phyloP scores from a whole-genome alignment of 257 asterid genomes.

The Eucommia ulmoides region DNA sequence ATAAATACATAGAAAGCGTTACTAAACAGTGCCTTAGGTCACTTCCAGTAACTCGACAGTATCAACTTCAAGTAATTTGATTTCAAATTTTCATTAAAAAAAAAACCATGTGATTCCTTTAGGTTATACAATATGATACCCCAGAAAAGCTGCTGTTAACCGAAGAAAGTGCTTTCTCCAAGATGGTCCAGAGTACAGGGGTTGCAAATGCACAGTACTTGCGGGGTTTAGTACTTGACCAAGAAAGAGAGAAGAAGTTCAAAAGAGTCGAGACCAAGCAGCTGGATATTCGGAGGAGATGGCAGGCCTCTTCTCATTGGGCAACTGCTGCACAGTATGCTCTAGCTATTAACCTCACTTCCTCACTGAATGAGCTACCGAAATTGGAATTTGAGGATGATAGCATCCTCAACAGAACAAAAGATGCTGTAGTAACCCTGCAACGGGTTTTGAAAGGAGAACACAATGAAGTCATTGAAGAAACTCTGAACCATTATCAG shows the following conservation, averaged over 20 bases:
- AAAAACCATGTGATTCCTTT: no score
- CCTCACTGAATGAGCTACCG: conserved; percentile 74
- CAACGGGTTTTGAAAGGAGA: conserved; percentile 89
- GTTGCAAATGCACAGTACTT: conserved; percentile 84
- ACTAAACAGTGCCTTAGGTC: no score
- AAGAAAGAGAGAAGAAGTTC: conserved; percentile 19
- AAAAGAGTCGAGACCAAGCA: conserved; percentile 22
- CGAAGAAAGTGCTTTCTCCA: conserved; percentile 77
- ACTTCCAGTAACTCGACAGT: no score
- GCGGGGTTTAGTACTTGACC: conserved; percentile 54
- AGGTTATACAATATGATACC: conserved; percentile 76
- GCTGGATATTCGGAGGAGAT: conserved; percentile 62
- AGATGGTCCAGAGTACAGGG: conserved; percentile 96
- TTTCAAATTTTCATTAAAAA: no score
- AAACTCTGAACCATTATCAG: conserved; percentile 53
- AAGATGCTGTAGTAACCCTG: conserved; percentile 80
- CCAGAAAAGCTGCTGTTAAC: conserved; percentile 59
- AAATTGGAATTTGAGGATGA: conserved; percentile 52
- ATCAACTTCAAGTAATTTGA: no score
- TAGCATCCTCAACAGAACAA: conserved; percentile 57
- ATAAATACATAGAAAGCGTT: no score
- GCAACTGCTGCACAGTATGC: conserved; percentile 92
- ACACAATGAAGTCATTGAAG: conserved; percentile 63
- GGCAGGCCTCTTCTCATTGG: conserved; percentile 95
- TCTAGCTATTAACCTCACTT: conserved; percentile 69